Base-by-base conservation (phyloP, 805 yeast genomes). In the Candida maltosa region DNA sequence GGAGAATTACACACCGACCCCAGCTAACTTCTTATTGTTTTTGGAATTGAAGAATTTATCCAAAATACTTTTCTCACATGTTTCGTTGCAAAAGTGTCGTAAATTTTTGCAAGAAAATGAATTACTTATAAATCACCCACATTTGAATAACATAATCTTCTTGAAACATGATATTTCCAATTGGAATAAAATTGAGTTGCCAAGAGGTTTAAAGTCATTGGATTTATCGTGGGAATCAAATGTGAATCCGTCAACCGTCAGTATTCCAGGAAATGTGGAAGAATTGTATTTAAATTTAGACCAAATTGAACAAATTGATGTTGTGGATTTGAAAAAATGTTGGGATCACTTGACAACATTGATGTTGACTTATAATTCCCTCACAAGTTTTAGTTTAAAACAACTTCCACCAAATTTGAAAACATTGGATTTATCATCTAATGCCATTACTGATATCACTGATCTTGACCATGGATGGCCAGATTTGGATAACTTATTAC, bases 171-270 rank as follows among this genome's bases (percentile, higher is more conserved):
- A 47, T 5, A 47, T 60, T 3, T 32, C 39, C 5, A 40, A 55
- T 30, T 65, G 70, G 70, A 35, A 54, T 0, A 37, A 34, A 3
- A 45, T 54, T 9, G 17, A 14, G 3, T 47, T 63, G n/a, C 70
- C 70, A 0, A 35, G 38, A 1, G 44, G 34, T 17, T 41, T 63
- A 22, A 37, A 31, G 9, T 56, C 56, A 29, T 39, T 65, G 24
- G 70, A 64, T 37, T 32, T 56, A n/a, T 64, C 70, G 8, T 65
- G 71, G 71, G 48, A 48, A 19, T 42, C 48, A 2, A 37, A 28
- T 6, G 46, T 54, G 3, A 49, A 57, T 29, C 42, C 58, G n/a
- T 28, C 39, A 11, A 49, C 60, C 1, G 39, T 65, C 12, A 19
- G 31, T 0, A 33, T 56, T 2, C 65, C 64, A 1, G 39, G 37